phyloP scores from a whole-genome alignment of 2,329 filamentous ascomycete species.

The Beauveria sp. region DNA sequence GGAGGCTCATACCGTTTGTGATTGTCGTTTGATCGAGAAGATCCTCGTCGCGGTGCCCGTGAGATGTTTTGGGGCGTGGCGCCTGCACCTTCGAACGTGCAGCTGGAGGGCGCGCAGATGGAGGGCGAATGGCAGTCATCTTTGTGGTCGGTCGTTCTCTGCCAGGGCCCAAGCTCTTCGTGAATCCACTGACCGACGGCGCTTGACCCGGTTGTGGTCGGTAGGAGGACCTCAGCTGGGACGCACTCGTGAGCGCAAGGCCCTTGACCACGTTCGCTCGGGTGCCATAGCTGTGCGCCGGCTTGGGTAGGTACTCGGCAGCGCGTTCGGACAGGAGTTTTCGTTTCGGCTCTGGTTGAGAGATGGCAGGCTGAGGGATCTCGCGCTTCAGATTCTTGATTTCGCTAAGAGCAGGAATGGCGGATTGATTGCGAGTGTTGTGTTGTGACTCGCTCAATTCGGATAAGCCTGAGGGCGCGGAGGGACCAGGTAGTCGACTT shows the following conservation, averaged over 20 bases:
- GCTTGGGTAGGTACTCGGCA: constrained; percentile 40
- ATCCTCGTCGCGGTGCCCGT: constrained; percentile 33
- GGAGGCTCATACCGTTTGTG: constrained; percentile 27
- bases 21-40: constrained; percentile 26
- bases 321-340: constrained; percentile 50
- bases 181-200: constrained; percentile 38
- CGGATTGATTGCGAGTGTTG: constrained; percentile 43
- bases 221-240: constrained; percentile 22
- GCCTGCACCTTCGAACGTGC: constrained; percentile 33
- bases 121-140: constrained; percentile 40
- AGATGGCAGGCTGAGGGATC: constrained; percentile 34
- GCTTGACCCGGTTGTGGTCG: constrained; percentile 26
- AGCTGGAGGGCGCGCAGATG: constrained; percentile 38
- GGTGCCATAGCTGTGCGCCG: constrained; percentile 32
- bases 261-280: constrained; percentile 39
- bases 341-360: constrained; percentile 51
- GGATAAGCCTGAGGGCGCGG: constrained; percentile 28
- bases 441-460: constrained; percentile 55
- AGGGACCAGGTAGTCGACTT: constrained; percentile 11
- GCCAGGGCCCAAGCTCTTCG: constrained; percentile 49
- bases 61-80: constrained; percentile 30
- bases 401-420: constrained; percentile 32
- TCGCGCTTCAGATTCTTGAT: constrained; percentile 44
- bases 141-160: constrained; percentile 35
- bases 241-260: constrained; percentile 22